Evolutionary conservation across 331 rosid species (phyloP), one percentile per base, ranked within the genome.

Genomic region (Quercus tomentella): DNA sequence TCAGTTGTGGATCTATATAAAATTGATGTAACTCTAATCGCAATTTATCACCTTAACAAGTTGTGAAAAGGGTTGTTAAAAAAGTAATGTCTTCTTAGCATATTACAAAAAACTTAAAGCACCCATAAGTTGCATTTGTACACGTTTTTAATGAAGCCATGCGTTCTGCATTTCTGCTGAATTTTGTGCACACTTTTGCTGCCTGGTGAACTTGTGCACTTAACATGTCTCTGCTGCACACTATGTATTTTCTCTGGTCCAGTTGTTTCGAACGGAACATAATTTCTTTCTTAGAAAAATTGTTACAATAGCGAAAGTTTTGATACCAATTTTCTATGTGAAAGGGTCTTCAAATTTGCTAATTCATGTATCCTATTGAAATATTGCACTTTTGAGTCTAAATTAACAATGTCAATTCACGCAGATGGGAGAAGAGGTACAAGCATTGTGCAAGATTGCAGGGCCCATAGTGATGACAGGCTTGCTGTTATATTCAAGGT

Each of bases 371-470:
- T 77, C 22, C 8, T n/a, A 1, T 20, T 69, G 12, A 80, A 12
- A 49, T 49, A 17, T 66, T 66, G 51, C 45, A 31, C n/a, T 66
- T 66, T 33, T 8, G 25, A 33, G n/a, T 33, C 25, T 67, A 28
- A 31, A 70, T 70, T 9, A 57, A 75, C 77, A 80, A 74, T 81
- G 72, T 5, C 61, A 52, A 30, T 83, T 56, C 26, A 12, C 84
- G 94, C 85, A 95, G 98, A 84, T 90, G 81, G 87, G 65, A 66
- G 98, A 93, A 78, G 99, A 95, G 86, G 79, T 91, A 16, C 68
- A 57, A 49, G 83, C 97, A 0, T 60, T 95, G 55, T 87, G 82
- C 73, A 93, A 88, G 78, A 66, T 95, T 69, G 87, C 91, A 35
- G 79, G 89, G 22, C 99, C 99, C 7, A 86, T 93, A 54, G 76